Conservation (phyloP, 495 filamentous ascomycete species). For the Patellaria atrata region DNA sequence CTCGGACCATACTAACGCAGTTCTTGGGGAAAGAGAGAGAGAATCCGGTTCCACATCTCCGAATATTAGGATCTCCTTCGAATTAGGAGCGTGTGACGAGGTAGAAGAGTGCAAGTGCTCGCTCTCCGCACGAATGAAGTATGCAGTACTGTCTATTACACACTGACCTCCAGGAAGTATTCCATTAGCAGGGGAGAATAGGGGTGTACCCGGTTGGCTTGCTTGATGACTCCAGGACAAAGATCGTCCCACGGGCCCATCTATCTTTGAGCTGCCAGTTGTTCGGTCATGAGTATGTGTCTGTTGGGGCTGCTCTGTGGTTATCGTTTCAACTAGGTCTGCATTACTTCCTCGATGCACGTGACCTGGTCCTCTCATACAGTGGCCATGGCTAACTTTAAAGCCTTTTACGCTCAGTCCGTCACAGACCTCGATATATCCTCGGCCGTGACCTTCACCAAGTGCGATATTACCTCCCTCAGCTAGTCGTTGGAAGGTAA, state of each 20-base stretch:
- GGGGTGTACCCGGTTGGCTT: slow-evolving; percentile 15
- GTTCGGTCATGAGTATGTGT: neutral
- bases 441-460: slow-evolving; percentile 56
- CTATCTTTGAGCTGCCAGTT: neutral
- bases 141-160: slow-evolving; percentile 65
- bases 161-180: slow-evolving; percentile 16
- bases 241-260: slow-evolving; percentile 13
- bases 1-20: slow-evolving; percentile 61
- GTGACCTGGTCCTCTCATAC: slow-evolving; percentile 49
- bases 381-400: slow-evolving; percentile 74
- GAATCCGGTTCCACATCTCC: slow-evolving; percentile 91
- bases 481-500: slow-evolving; percentile 76
- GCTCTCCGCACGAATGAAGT: slow-evolving; percentile 73
- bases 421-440: slow-evolving; percentile 74
- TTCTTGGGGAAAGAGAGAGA: slow-evolving; percentile 67
- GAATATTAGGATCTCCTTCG: slow-evolving; percentile 69
- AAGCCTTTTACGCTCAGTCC: slow-evolving; percentile 66
- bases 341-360: slow-evolving; percentile 25
- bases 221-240: slow-evolving; percentile 13
- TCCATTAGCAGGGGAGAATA: no score
- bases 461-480: slow-evolving; percentile 76
- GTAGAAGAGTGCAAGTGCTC: no score
- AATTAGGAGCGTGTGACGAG: slow-evolving; percentile 3
- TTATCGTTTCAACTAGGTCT: slow-evolving; percentile 16
- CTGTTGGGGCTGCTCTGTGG: slow-evolving; percentile 1